phyloP scores from a whole-genome alignment of 176 grass and related monocot genomes.

The Pontederia paniculata region DNA sequence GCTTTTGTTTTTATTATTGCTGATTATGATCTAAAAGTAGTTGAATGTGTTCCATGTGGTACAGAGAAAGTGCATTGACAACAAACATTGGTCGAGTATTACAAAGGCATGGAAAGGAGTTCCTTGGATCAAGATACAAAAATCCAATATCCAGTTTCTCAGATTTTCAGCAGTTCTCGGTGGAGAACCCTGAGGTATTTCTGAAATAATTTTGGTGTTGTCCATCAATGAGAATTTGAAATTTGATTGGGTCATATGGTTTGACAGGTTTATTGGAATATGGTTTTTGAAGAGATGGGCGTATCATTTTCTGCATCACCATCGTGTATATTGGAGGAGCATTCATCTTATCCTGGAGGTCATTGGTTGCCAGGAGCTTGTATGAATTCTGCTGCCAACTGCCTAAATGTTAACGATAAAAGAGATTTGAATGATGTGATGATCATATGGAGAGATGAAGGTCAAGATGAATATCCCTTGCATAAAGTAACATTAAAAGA shows the following conservation, averaged over 20 bases:
- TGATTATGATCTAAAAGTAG: too few relatives aligned
- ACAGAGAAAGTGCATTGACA: conserved; percentile 36
- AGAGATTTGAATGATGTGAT: conserved; percentile 29
- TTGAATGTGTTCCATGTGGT: too few relatives aligned
- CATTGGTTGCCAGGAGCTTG: conserved; percentile 62
- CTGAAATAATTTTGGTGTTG: not conserved
- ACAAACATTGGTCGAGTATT: conserved; percentile 76
- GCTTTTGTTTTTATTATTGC: too few relatives aligned
- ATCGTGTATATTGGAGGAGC: conserved; percentile 56
- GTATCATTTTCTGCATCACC: conserved; percentile 46
- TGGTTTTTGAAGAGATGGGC: conserved; percentile 77
- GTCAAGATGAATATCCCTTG: conserved; percentile 46
- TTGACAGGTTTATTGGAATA: conserved; percentile 65
- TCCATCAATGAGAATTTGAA: not conserved
- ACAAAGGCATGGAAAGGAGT: conserved; percentile 43
- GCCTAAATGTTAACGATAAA: conserved; percentile 48
- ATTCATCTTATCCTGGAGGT: conserved; percentile 40
- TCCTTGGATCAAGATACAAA: conserved; percentile 55
- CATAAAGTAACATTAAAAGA: conserved; percentile 65
- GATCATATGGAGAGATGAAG: conserved; percentile 82
- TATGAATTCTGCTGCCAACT: conserved; percentile 64
- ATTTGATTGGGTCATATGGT: not conserved
- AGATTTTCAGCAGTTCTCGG: conserved; percentile 58
- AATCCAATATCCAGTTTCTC: conserved; percentile 66
- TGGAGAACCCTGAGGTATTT: conserved; percentile 62